Percentiles rank a stretch among this genome's conserved stretches.
phyloP scores from a whole-genome alignment of 1,284 basidiomycete species.

The Rhodotorula sp. region DNA sequence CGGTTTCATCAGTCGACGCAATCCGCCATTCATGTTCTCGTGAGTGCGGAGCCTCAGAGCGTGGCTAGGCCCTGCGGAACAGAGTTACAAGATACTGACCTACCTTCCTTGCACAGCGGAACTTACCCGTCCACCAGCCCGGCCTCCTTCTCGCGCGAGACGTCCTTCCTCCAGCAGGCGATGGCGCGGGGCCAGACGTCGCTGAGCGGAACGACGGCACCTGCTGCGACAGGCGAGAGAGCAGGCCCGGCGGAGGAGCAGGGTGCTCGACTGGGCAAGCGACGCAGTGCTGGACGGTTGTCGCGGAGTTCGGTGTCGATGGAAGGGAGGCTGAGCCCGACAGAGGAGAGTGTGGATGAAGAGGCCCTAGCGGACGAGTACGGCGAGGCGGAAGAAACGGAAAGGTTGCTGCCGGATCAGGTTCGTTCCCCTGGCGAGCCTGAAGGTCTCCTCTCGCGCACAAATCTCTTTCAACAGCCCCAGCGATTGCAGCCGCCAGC shows the following conservation, averaged over 20 bases:
- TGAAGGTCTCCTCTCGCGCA: no score
- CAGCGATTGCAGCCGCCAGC: neutral
- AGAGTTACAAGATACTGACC: no score
- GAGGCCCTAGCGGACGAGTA: conserved; percentile 15
- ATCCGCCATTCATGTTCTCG: neutral
- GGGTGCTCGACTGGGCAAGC: neutral
- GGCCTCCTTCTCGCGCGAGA: conserved; percentile 31
- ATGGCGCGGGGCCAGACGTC: conserved; percentile 14
- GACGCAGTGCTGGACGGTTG: neutral
- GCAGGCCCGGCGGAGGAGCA: conserved; percentile 1
- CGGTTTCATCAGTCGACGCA: neutral
- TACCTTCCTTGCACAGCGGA: neutral
- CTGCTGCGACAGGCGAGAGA: no score
- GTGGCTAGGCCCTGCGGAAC: no score
- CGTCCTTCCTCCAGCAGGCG: conserved; percentile 36
- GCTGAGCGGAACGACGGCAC: neutral
- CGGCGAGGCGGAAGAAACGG: neutral
- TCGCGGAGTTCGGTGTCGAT: conserved; percentile 25
- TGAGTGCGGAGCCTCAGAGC: neutral
- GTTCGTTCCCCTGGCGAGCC: neutral
- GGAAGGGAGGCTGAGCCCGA: conserved; percentile 30
- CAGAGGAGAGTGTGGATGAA: conserved; percentile 21
- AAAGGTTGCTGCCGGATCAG: neutral
- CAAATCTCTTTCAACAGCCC: neutral
- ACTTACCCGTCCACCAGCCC: conserved; percentile 30